A percentile compares a stretch with the other conserved stretches of the same genome.
phyloP scores from a whole-genome alignment of 306 rosid species.

The Cucurbita argyrosperma region DNA sequence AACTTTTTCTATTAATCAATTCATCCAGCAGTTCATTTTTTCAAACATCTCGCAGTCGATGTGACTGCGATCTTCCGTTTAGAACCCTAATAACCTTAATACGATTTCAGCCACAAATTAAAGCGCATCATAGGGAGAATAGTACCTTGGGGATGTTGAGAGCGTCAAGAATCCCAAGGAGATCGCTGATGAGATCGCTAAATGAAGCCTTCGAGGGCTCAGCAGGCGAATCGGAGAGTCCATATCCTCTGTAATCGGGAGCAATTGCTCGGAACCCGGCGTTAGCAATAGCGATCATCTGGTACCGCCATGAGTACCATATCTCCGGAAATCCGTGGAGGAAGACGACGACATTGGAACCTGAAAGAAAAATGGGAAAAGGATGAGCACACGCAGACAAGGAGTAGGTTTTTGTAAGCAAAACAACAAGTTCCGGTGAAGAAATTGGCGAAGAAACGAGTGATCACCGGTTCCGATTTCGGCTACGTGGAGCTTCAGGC shows the following conservation, averaged over 20 bases:
- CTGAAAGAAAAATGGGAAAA: slow-evolving; percentile 17
- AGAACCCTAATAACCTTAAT: not conserved
- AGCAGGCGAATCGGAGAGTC: slow-evolving; percentile 50
- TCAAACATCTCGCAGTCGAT: not conserved
- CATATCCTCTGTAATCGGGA: slow-evolving; percentile 59
- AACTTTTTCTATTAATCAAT: not conserved
- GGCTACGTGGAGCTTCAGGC: slow-evolving; percentile 50
- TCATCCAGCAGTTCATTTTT: not conserved
- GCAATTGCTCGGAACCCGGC: slow-evolving; percentile 63
- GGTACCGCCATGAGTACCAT: slow-evolving; percentile 93
- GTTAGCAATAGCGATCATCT: slow-evolving; percentile 48
- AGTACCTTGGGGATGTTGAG: slow-evolving; percentile 42
- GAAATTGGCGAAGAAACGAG: not conserved
- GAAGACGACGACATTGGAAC: slow-evolving; percentile 48
- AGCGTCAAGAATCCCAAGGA: slow-evolving; percentile 40
- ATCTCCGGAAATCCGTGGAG: slow-evolving; percentile 79
- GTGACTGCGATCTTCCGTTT: not conserved
- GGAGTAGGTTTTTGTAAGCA: not conserved
- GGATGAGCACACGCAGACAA: not conserved
- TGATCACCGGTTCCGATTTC: slow-evolving; percentile 47
- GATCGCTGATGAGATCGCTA: slow-evolving; percentile 25
- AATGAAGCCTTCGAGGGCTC: slow-evolving; percentile 27
- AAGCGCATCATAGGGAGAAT: not conserved
- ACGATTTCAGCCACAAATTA: not conserved
- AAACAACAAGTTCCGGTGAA: not conserved